Evolutionary conservation across 805 yeast genomes (phyloP), one percentile per base, ranked within the genome.

Genomic region (Yamadazyma laniorum): DNA sequence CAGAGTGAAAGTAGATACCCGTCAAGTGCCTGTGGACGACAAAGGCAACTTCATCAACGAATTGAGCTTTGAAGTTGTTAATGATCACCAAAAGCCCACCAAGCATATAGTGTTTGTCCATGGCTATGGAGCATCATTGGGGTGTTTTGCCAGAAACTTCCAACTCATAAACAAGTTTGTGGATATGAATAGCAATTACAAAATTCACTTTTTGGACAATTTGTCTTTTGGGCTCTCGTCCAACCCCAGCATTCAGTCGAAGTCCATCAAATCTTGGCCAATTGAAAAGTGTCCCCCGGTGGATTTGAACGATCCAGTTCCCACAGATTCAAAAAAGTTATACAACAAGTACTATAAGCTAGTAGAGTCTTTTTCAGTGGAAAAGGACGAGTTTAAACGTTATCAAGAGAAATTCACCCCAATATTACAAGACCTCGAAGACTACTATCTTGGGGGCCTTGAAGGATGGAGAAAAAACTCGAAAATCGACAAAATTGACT

Each of bases 401-500:
- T 67, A 70, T 40, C 58, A 63, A 21, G 42, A 55, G 3, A 53
- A 59, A 6, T 72, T 73, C 47, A 41, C 43, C 3, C 68, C 70
- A 0, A 53, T 72, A 5, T 56, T 77, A 3, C 21, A 50, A 11
- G 65, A 65, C 9, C 74, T 79, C 25, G 86, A 83, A 47, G 52
- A 65, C 12, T 74, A 78, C 47, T 84, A 82, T 45, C 54, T 75
- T 6, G 74, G 72, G 7, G 74, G 81, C 2, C 56, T 86, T 5
- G 91, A 85, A 35, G 55, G 59, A 5, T 85, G 95, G 93, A 64
- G 93, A 49, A 42, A 39, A 6, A 59, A 50, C 6, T 62, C 73
- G 15, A 66, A 68, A 0, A 55, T 85, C 8, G 71, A 67, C 1
- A 70, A 75, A 44, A 72, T 86, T 27, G 72, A 68, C 47, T 82